phyloP scores from a whole-genome alignment of 1,284 basidiomycete genomes.

The Hemileia vastatrix region DNA sequence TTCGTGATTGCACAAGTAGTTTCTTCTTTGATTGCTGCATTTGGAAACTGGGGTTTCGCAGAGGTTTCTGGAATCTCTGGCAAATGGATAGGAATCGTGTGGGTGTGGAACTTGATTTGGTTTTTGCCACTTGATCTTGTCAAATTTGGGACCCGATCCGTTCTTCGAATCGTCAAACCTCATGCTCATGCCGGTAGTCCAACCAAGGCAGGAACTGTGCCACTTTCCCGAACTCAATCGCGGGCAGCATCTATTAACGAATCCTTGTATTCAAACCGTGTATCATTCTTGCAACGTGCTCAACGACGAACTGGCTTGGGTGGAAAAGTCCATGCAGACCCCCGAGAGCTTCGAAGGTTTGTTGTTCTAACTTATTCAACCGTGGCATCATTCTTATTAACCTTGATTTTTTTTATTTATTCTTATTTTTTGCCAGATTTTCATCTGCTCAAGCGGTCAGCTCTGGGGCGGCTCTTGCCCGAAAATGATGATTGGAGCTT shows the following conservation, averaged over 20 bases:
- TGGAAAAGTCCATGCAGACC: conserved; percentile 6
- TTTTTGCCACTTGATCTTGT: conserved; percentile 57
- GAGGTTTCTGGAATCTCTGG: conserved; percentile 51
- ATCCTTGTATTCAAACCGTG: conserved; percentile 85
- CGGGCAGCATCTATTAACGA: conserved; percentile 81
- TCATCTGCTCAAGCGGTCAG: conserved; percentile 10
- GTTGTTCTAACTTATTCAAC: not conserved
- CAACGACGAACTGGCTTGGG: conserved; percentile 1
- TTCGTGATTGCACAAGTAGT: conserved; percentile 22
- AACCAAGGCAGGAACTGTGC: conserved; percentile 44
- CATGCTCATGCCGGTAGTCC: conserved; percentile 49
- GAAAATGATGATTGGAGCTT: no score
- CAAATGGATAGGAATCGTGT: conserved; percentile 92
- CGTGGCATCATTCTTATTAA: not conserved
- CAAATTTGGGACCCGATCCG: conserved; percentile 71
- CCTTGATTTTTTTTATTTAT: not conserved
- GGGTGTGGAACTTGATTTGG: conserved; percentile 22
- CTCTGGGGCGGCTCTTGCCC: conserved; percentile 6
- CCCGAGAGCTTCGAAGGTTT: conserved; percentile 15
- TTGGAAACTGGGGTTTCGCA: conserved; percentile 15
- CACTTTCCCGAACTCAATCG: conserved; percentile 67
- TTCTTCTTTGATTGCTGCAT: conserved; percentile 14
- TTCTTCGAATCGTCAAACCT: conserved; percentile 69
- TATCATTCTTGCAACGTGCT: conserved; percentile 74
- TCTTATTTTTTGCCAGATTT: conserved; percentile 4